These are phyloP conservation scores for Leccinum variicolor DNA, from an alignment of 768 basidiomycete species.

Conservation along the genomic window DNA sequence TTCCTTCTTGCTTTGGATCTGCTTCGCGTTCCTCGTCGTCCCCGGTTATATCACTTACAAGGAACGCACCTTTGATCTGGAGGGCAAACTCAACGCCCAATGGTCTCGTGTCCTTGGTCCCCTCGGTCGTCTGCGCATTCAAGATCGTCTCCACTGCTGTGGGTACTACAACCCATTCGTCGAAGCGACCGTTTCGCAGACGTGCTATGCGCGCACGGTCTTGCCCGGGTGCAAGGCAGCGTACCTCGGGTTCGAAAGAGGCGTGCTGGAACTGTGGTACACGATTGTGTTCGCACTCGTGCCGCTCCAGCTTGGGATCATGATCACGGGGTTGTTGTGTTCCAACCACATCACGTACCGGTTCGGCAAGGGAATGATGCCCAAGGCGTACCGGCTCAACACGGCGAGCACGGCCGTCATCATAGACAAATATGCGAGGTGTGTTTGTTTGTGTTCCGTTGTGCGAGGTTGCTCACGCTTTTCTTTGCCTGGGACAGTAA, in stretches of 20 bases:
- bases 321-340: conserved; percentile 63
- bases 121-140: conserved; percentile 60
- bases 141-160: conserved; percentile 75
- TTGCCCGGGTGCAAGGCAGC: conserved; percentile 71
- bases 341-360: conserved; percentile 84
- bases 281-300: conserved; percentile 61
- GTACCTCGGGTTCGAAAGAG: conserved; percentile 57
- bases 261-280: conserved; percentile 62
- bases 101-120: conserved; percentile 66
- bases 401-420: conserved; percentile 75
- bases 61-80: conserved; percentile 69
- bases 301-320: conserved; percentile 62
- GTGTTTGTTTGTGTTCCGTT: conserved; percentile 11
- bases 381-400: conserved; percentile 75
- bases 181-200: conserved; percentile 70
- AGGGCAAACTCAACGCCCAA: conserved; percentile 76
- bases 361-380: conserved; percentile 88
- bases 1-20: conserved; percentile 68
- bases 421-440: conserved; percentile 84
- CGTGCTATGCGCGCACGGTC: conserved; percentile 69
- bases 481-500: conserved; percentile 39
- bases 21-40: conserved; percentile 63
- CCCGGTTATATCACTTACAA: conserved; percentile 83
- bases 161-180: conserved; percentile 80
- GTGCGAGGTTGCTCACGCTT: background rate